Evolutionary conservation across 2,329 filamentous ascomycete species (phyloP), one percentile per base, ranked within the genome.

Genomic region (Penicillium sclerotigenum): DNA sequence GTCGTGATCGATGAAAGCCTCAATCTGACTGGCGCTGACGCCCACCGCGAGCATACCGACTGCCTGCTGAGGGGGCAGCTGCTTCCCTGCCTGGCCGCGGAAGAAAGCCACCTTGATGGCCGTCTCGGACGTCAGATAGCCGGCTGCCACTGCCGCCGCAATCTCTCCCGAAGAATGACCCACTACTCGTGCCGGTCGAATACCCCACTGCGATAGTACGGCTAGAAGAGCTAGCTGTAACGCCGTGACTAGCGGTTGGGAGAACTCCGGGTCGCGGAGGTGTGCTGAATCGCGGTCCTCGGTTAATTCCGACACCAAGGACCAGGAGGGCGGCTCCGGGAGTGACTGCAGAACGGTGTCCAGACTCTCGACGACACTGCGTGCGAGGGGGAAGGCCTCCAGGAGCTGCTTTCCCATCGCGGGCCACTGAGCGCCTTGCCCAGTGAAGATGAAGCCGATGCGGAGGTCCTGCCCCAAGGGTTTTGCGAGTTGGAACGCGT

Each of bases 211-310:
- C 16, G 37, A 22, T 26, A 62, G 34, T 6, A 60, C n/a, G 8
- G 24, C 45, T 4, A 62, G 14, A 2, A 59, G 38, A 18, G 41
- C 42, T 1, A 62, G 22, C 24, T 62, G 59, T n/a, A 62, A 16
- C 4, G 58, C 59, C 2, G 59, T 57, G 33, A 52, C 46, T 1
- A 55, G 33, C 10, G 59, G 55, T 40, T 62, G 59, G 3, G 58
- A 58, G 24, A 54, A 34, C n/a, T 56, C 47, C 2, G 61, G n/a
- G 51, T 52, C 41, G 18, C 55, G 28, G 16, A 41, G 29, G 18
- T 46, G 49, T 51, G 33, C 8, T n/a, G 33, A n/a, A 36, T n/a
- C 33, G 33, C 33, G n/a, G 16, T 36, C 33, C 8, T 36, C 33
- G 16, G n/a, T 9, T n/a, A 29, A 29, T 29, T 29, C 28, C 11